A percentile compares a stretch with the other conserved stretches of the same genome.
phyloP scores from a whole-genome alignment of 345 rosid species.

The Lenwebbia sp. region DNA sequence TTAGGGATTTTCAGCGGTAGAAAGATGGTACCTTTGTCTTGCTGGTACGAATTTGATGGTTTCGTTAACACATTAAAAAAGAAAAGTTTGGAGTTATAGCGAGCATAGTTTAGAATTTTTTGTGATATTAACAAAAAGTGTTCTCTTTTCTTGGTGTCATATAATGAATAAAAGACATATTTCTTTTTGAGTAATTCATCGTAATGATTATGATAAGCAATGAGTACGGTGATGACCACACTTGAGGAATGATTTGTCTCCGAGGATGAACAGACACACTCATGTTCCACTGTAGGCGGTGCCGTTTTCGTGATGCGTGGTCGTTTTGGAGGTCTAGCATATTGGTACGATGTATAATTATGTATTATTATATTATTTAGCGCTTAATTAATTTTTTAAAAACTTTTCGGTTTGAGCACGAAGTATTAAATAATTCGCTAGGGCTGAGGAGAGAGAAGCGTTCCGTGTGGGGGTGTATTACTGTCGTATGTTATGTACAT shows the following conservation, averaged over 20 bases:
- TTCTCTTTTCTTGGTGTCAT: background rate
- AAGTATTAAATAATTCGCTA: background rate
- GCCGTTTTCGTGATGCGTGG: background rate
- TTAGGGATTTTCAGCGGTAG: fast-evolving
- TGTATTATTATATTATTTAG: background rate
- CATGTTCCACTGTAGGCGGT: fast-evolving
- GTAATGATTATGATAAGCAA: background rate
- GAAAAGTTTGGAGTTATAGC: fast-evolving
- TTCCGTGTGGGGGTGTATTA: background rate
- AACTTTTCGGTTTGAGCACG: background rate
- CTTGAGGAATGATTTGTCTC: background rate
- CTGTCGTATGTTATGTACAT: background rate
- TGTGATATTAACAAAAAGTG: background rate
- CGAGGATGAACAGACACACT: background rate
- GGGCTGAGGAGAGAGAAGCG: background rate
- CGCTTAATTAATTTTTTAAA: background rate
- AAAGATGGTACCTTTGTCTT: background rate
- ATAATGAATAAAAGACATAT: background rate
- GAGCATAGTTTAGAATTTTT: background rate
- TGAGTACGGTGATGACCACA: background rate
- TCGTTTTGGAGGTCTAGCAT: background rate
- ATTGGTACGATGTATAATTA: background rate
- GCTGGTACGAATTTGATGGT: fast-evolving
- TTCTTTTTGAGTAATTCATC: background rate
- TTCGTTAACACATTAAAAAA: background rate